phyloP scores from a whole-genome alignment of 2,329 filamentous ascomycete genomes.

The Onygena corvina region DNA sequence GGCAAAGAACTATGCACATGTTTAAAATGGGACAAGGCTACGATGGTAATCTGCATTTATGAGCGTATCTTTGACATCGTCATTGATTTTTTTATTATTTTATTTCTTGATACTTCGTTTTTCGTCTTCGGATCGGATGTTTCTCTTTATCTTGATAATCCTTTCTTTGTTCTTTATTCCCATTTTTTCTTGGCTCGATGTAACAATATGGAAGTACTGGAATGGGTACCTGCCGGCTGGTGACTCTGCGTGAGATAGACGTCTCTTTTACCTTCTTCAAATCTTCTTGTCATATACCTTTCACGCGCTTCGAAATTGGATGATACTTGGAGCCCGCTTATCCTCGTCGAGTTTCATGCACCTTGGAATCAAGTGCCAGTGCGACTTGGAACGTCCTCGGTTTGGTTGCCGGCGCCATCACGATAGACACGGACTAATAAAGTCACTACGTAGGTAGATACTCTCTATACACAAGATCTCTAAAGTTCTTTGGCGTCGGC shows the following conservation, averaged over 20 bases:
- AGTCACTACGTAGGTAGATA: no score
- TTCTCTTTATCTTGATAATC: not conserved
- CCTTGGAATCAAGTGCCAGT: no score
- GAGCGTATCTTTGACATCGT: not conserved
- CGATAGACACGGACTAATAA: no score
- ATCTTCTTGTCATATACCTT: constrained; percentile 2
- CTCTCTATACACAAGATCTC: no score
- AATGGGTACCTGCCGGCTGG: not conserved
- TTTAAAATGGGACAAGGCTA: not conserved
- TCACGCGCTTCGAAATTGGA: not conserved
- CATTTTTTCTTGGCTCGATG: not conserved
- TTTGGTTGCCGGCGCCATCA: no score
- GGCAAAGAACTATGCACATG: constrained; percentile 22
- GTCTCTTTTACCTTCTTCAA: not conserved
- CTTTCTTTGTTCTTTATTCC: not conserved
- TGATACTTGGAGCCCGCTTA: no score
- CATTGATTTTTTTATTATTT: not conserved
- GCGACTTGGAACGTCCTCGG: no score
- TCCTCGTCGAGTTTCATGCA: no score
- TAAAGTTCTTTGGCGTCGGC: no score
- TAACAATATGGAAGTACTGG: not conserved
- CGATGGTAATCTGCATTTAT: constrained; percentile 2
- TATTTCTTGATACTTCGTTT: not conserved
- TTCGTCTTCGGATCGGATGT: not conserved
- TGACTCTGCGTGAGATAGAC: constrained; percentile 4